Evolutionary conservation across 305 asterid species (phyloP).

Genomic region (Fraxinus nigra): DNA sequence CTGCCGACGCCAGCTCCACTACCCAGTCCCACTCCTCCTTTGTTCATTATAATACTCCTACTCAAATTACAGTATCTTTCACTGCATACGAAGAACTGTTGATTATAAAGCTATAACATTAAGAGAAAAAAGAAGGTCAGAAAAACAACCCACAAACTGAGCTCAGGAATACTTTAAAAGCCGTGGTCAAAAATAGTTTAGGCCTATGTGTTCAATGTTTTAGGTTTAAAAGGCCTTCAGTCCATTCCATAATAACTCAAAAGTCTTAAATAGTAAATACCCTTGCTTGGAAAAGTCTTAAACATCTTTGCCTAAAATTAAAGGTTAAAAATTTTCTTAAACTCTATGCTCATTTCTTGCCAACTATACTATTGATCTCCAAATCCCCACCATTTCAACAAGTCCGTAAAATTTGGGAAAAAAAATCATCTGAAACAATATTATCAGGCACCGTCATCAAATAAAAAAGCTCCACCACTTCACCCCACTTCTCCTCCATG

Average conservation of each 20-base stretch:
- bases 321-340: not conserved
- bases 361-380: not conserved
- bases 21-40: slow-evolving; percentile 31
- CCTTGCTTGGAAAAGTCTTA: not conserved
- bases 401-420: not conserved
- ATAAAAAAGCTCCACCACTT: not conserved
- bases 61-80: not conserved
- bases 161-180: not conserved
- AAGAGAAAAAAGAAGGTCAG: not conserved
- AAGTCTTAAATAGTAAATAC: not conserved
- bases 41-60: slow-evolving; percentile 31
- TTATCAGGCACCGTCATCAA: not conserved
- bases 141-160: not conserved
- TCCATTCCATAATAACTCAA: not conserved
- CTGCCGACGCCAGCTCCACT: slow-evolving; percentile 25
- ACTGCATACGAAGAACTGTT: not conserved
- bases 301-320: not conserved
- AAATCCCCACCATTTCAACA: not conserved
- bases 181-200: not conserved
- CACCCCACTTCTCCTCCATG: not conserved
- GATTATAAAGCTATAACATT: not conserved
- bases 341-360: not conserved
- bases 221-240: not conserved
- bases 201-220: not conserved
- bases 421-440: not conserved